A percentile compares a stretch with the other conserved stretches of the same genome.
phyloP scores from a whole-genome alignment of 176 grass and related monocot species.

The Hordeum marinum region DNA sequence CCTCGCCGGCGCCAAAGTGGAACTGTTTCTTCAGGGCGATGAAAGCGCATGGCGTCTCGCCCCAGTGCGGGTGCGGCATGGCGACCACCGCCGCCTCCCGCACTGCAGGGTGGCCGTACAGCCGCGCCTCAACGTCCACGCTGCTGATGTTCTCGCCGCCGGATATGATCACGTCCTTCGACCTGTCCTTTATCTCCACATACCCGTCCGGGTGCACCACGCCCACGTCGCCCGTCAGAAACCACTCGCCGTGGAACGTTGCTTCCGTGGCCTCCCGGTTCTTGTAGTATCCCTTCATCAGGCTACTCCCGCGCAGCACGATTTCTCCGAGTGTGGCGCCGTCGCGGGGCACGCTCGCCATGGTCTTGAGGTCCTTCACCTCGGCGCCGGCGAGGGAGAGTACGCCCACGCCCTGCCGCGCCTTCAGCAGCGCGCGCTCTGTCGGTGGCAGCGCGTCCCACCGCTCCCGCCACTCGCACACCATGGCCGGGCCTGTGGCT shows the following conservation, averaged over 20 bases:
- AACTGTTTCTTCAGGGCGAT: slow-evolving; percentile 22
- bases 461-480: not conserved
- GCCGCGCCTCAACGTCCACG: slow-evolving; percentile 52
- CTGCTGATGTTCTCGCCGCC: slow-evolving; percentile 70
- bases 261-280: slow-evolving; percentile 30
- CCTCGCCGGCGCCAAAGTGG: not conserved
- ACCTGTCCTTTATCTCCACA: slow-evolving; percentile 73
- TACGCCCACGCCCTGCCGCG: not conserved
- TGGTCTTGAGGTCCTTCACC: not conserved
- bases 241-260: slow-evolving; percentile 49
- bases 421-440: not conserved
- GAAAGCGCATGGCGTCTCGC: slow-evolving; percentile 61
- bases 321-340: slow-evolving; percentile 51
- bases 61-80: slow-evolving; percentile 56
- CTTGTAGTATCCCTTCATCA: slow-evolving; percentile 74
- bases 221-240: slow-evolving; percentile 63
- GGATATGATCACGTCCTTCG: slow-evolving; percentile 66
- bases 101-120: slow-evolving; percentile 36
- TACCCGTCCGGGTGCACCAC: slow-evolving; percentile 66
- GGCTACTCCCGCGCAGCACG: slow-evolving; percentile 50
- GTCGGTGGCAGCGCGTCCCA: not conserved
- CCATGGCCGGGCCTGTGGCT: not conserved
- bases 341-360: slow-evolving; percentile 47
- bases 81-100: slow-evolving; percentile 47
- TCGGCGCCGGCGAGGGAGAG: not conserved